These are phyloP conservation scores for Aspergillus glaucus DNA, from an alignment of 2,329 filamentous ascomycete species.

Conservation along the genomic window DNA sequence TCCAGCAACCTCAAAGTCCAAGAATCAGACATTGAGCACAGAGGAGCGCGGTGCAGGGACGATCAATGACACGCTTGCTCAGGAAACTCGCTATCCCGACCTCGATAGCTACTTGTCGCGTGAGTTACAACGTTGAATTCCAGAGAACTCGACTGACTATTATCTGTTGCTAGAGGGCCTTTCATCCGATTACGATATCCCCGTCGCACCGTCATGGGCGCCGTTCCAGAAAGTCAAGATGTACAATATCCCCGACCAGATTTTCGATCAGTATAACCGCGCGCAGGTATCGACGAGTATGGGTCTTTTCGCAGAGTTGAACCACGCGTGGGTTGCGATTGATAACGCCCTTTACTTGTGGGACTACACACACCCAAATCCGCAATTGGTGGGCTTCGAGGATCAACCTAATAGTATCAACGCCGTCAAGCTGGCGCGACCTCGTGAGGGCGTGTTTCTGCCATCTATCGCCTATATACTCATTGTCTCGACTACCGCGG, in stretches of 20 bases:
- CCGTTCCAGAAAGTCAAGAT: conserved; percentile 83
- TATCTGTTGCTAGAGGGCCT: conserved; percentile 61
- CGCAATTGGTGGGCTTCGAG: conserved; percentile 86
- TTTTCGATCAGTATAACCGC: conserved; percentile 87
- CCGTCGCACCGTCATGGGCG: conserved; percentile 63
- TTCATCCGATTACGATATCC: conserved; percentile 85
- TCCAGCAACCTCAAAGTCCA: conserved; percentile 35
- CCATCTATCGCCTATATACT: conserved; percentile 78
- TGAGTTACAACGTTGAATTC: conserved; percentile 47
- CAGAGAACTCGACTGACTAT: conserved; percentile 11
- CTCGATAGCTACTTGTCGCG: conserved; percentile 83
- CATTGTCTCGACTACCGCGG: conserved; percentile 77
- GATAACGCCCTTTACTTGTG: conserved; percentile 95
- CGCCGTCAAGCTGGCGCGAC: conserved; percentile 79
- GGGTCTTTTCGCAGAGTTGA: conserved; percentile 90
- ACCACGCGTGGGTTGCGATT: conserved; percentile 91
- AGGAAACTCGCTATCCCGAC: conserved; percentile 77
- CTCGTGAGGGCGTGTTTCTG: conserved; percentile 82
- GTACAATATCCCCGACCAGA: conserved; percentile 83
- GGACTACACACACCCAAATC: conserved; percentile 93
- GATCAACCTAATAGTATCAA: conserved; percentile 84
- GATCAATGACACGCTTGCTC: conserved; percentile 70
- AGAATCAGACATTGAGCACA: conserved; percentile 54
- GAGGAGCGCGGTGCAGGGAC: conserved; percentile 75
- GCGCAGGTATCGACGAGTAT: conserved; percentile 85